Conservation (phyloP, 495 filamentous ascomycete species). For the Talaromyces trachyspermus region DNA sequence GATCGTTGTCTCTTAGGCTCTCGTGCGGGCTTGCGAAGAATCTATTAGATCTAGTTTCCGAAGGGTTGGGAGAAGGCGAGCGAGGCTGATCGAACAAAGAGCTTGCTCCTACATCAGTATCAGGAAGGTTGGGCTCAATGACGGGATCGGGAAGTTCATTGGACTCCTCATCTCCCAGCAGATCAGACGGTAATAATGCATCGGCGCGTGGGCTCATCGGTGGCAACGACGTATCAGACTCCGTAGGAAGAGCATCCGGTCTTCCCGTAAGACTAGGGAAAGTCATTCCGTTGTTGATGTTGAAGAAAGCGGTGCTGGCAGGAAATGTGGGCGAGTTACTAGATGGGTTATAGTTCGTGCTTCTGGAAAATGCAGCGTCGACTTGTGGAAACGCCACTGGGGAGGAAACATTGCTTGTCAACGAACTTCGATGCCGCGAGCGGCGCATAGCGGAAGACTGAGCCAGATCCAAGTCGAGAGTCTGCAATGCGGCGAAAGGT, state of each 20-base stretch:
- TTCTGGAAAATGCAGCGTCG: conserved; percentile 28
- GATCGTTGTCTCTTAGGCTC: conserved; percentile 41
- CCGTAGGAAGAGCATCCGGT: conserved; percentile 30
- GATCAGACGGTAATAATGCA: conserved; percentile 68
- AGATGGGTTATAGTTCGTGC: conserved; percentile 37
- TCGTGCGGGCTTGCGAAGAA: conserved; percentile 61
- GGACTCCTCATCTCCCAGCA: conserved; percentile 70
- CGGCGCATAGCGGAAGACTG: conserved; percentile 37
- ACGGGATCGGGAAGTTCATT: conserved; percentile 42
- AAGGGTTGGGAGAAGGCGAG: conserved; percentile 66
- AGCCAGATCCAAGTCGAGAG: conserved; percentile 36
- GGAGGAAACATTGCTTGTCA: conserved; percentile 42
- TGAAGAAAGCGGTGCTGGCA: conserved; percentile 46
- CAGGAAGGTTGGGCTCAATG: conserved; percentile 22
- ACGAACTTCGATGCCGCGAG: conserved; percentile 41
- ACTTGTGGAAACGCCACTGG: conserved; percentile 35
- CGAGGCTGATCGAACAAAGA: conserved; percentile 38
- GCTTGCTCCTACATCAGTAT: conserved; percentile 16
- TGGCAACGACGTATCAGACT: conserved; percentile 46
- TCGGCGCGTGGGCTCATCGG: conserved; percentile 79
- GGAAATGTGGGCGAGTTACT: conserved; percentile 43
- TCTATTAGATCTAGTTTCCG: conserved; percentile 52
- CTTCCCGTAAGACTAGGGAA: conserved; percentile 32
- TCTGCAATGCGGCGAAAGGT: conserved; percentile 33
- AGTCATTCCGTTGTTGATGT: conserved; percentile 51